Percentiles rank a stretch among this genome's conserved stretches.
Evolutionary conservation across 2,329 filamentous ascomycete species (phyloP).

Genomic region (Dactylellina leptospora): DNA sequence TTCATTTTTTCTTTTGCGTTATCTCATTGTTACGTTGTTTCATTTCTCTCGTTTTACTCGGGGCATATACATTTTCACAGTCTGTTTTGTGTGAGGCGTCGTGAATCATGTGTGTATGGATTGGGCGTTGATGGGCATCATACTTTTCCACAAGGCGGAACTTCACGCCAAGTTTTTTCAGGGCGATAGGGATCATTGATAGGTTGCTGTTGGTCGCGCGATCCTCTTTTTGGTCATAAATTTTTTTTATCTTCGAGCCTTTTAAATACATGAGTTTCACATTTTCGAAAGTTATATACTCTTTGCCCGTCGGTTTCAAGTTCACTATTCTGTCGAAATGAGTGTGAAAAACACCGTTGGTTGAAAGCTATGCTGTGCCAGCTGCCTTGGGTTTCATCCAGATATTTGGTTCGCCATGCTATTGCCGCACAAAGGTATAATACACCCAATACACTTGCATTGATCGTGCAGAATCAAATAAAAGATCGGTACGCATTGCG

Average conservation of each 20-base stretch:
- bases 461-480: background rate
- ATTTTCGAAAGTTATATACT: background rate
- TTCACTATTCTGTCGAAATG: slow-evolving; percentile 13
- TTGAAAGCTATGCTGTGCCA: background rate
- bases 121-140: slow-evolving; percentile 41
- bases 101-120: slow-evolving; percentile 44
- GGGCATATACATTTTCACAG: slow-evolving; percentile 27
- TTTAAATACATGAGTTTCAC: background rate
- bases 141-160: background rate
- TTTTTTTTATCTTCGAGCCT: slow-evolving; percentile 1
- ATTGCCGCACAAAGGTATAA: slow-evolving; percentile 6
- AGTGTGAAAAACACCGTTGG: slow-evolving; percentile 6
- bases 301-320: slow-evolving; percentile 28
- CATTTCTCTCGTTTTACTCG: slow-evolving; percentile 29
- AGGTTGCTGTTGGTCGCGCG: slow-evolving; percentile 23
- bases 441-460: slow-evolving; percentile 17
- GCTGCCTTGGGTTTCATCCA: slow-evolving; percentile 28
- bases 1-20: slow-evolving; percentile 16
- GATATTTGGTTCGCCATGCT: slow-evolving; percentile 10
- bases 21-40: slow-evolving; percentile 14
- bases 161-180: background rate
- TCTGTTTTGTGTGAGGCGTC: slow-evolving; percentile 38
- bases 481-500: slow-evolving; percentile 5
- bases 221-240: background rate
- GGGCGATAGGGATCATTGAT: slow-evolving; percentile 16